Percentiles rank a stretch among this genome's conserved stretches.
Evolutionary conservation across 352 stramenopile genomes (phyloP).

Genomic region (Globisporangium carolinianum): DNA sequence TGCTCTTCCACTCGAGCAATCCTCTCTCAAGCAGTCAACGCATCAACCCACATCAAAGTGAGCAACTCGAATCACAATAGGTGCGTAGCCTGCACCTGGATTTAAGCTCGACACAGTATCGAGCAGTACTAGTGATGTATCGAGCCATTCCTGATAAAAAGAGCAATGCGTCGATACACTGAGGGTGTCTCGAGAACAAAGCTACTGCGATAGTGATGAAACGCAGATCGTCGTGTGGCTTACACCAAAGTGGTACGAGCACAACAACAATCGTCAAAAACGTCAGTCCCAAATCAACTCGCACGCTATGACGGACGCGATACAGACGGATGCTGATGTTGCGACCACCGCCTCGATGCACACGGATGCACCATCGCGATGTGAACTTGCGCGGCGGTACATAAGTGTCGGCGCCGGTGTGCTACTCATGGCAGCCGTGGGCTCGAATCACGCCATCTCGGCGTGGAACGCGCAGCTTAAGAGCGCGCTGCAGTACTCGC

Average conservation of each 20-base stretch:
- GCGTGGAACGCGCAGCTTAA: constrained; percentile 73
- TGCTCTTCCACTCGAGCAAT: too few relatives aligned
- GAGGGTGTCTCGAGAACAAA: background rate
- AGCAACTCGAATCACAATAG: too few relatives aligned
- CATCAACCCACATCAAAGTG: too few relatives aligned
- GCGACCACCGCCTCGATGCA: background rate
- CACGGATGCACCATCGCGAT: too few relatives aligned
- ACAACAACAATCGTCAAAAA: too few relatives aligned
- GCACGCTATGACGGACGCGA: too few relatives aligned
- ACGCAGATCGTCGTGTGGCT: background rate
- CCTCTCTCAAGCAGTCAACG: too few relatives aligned
- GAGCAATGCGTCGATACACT: too few relatives aligned
- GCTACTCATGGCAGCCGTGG: constrained; percentile 50
- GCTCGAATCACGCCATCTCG: constrained; percentile 74
- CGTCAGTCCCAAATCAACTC: too few relatives aligned
- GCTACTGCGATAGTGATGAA: background rate
- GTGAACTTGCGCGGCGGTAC: constrained; percentile 24
- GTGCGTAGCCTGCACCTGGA: too few relatives aligned
- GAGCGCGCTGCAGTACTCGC: constrained; percentile 46
- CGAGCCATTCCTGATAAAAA: background rate
- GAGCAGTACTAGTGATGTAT: too few relatives aligned
- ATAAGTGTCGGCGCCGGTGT: constrained; percentile 45
- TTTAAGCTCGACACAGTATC: too few relatives aligned
- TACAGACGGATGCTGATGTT: background rate
- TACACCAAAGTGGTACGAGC: background rate